Base-by-base conservation (phyloP, 257 asterid species). In the Fraxinus cuspidata region DNA sequence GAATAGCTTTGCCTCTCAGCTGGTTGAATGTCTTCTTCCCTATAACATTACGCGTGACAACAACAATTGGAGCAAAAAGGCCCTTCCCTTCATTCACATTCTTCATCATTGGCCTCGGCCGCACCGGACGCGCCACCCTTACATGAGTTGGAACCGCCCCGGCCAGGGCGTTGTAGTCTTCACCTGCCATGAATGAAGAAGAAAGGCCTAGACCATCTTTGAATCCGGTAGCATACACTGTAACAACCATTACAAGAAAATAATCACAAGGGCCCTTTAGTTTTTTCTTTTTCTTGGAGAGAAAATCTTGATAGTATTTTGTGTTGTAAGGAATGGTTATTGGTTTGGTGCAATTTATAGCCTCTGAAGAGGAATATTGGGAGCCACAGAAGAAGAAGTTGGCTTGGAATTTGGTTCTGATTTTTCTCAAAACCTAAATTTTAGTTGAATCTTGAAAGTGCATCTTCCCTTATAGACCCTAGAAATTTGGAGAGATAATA, bases 1-100 rank as follows among this genome's bases (percentile, higher is more conserved):
- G n/a, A 84, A 95, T 93, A 78, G 99, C 99, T 85, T 93, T 95
- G 31, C 99, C 98, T 81, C 99, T 87, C 13, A 95, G 87, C 84
- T 88, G 97, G 81, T 93, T 95, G 85, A 95, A 95, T 32, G 91
- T 82, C 84, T 91, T 95, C 84, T 93, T 95, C 77, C 99, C 99
- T 11, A 95, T 47, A 78, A 95, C 85, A 78, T 86, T 86, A 73
- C 99, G 85, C 0, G 91, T 78, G 42, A 87, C 64, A 58, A 95
- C 86, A 19, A 95, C 99, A 37, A 87, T 13, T 0, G 99, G 99
- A 71, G 99, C 99, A 78, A 95, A 95, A 60, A 93, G 0, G 8
- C 99, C 99, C 49, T 90, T 94, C 1, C 97, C 97, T 81, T 84
- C 93, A 72, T 91, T 93, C 9, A 85, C 85, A 81, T 88, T 91